Conservation (phyloP, 208 protist species). For the Angomonas ambiguus region DNA sequence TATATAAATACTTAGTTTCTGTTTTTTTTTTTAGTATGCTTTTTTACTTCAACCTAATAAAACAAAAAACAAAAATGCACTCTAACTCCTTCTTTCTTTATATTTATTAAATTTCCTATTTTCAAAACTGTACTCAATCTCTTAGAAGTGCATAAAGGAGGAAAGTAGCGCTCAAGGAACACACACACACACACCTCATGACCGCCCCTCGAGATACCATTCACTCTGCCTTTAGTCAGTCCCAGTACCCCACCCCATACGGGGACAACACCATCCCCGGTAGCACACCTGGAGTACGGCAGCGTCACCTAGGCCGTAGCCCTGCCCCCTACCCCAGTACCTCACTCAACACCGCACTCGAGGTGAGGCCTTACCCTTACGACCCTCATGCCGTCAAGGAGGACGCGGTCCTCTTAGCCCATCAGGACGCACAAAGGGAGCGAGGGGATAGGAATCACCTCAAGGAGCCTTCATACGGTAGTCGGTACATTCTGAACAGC, state of each 20-base stretch:
- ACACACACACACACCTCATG: no score
- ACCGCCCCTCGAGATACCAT: constrained; percentile 36
- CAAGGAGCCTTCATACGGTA: constrained; percentile 13
- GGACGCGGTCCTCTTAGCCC: not conserved
- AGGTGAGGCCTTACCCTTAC: constrained; percentile 1
- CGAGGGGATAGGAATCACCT: not conserved
- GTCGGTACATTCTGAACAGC: constrained; percentile 55
- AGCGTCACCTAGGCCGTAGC: constrained; percentile 33
- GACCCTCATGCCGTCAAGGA: not conserved
- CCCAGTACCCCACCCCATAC: constrained; percentile 64
- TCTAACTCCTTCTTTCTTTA: constrained; percentile 10
- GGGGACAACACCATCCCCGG: constrained; percentile 64
- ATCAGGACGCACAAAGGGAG: not conserved
- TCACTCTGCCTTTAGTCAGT: constrained; percentile 59
- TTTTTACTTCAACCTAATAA: constrained; percentile 12
- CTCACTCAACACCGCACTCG: not conserved
- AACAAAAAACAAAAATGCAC: no score
- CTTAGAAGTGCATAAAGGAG: no score
- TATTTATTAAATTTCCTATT: constrained; percentile 8
- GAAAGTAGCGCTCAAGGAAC: no score
- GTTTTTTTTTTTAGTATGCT: constrained; percentile 15
- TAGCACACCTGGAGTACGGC: constrained; percentile 35
- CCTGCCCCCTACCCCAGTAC: constrained; percentile 29
- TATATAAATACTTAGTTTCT: constrained; percentile 1
- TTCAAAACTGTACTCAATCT: not conserved